Percentiles rank a stretch among this genome's conserved stretches.
Evolutionary conservation across 495 filamentous ascomycete species (phyloP).

Genomic region (Podospora fimiseda): DNA sequence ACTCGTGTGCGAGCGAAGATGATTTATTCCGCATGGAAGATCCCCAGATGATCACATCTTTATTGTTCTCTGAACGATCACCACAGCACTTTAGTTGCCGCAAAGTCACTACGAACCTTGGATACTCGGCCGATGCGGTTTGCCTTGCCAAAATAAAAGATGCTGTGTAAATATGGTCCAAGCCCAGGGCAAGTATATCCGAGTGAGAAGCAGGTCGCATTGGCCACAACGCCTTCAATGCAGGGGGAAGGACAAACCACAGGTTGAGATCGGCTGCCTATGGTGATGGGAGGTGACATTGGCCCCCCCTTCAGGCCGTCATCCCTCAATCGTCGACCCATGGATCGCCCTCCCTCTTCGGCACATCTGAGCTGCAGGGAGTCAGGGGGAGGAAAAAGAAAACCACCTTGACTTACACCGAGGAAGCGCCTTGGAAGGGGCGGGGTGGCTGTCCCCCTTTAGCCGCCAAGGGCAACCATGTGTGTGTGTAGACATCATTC

Average conservation of each 20-base stretch:
- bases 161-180: not conserved
- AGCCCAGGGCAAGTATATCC: not conserved
- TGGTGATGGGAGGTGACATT: constrained; percentile 1
- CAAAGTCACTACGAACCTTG: too few relatives aligned
- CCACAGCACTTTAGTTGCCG: too few relatives aligned
- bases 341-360: not conserved
- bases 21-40: not conserved
- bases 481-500: too few relatives aligned
- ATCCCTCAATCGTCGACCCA: not conserved
- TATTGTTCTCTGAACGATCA: not conserved
- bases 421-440: not conserved
- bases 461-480: constrained; percentile 21
- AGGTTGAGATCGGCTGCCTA: not conserved
- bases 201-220: not conserved
- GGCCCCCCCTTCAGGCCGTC: not conserved
- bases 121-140: not conserved
- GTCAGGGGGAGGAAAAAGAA: not conserved
- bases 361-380: constrained; percentile 1
- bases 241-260: not conserved
- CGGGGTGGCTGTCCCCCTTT: constrained; percentile 11
- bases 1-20: not conserved
- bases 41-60: not conserved
- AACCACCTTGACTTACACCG: not conserved
- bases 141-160: not conserved
- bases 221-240: not conserved